phyloP scores from a whole-genome alignment of 2,329 filamentous ascomycete genomes.

The Corinectria fuckeliana region DNA sequence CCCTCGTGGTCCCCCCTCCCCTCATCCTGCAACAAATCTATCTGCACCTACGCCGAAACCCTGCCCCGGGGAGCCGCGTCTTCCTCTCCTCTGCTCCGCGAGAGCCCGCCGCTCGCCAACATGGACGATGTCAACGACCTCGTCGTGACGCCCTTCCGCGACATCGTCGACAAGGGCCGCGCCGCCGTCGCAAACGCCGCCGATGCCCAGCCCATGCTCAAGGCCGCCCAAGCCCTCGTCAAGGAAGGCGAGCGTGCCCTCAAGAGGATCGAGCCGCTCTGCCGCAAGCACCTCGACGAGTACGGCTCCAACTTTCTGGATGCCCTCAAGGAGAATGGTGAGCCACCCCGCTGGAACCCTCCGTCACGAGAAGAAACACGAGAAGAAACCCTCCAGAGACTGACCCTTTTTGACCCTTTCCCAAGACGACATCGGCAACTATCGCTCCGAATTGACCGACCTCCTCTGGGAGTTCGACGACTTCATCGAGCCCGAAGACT shows the following conservation, averaged over 20 bases:
- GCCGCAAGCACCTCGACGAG: constrained; percentile 54
- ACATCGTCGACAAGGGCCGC: constrained; percentile 60
- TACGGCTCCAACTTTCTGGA: constrained; percentile 58
- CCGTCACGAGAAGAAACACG: too few relatives aligned
- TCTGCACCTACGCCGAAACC: neutral
- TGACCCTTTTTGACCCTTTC: constrained; percentile 21
- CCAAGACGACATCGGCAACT: constrained; percentile 57
- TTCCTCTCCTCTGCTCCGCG: neutral
- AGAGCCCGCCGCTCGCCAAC: constrained; percentile 14
- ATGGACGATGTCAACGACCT: constrained; percentile 53
- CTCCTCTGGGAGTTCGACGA: constrained; percentile 65
- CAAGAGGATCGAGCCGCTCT: constrained; percentile 59
- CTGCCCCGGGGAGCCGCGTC: neutral
- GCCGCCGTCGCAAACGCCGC: constrained; percentile 55
- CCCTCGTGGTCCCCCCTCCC: constrained; percentile 5
- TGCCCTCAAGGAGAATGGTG: constrained; percentile 62
- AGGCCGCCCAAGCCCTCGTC: constrained; percentile 54
- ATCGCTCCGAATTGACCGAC: constrained; percentile 55
- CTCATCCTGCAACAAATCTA: too few relatives aligned
- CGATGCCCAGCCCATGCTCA: constrained; percentile 54
- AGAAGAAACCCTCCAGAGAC: neutral
- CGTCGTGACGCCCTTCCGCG: constrained; percentile 57
- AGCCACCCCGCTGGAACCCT: constrained; percentile 32
- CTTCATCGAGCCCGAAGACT: constrained; percentile 55
- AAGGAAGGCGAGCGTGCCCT: constrained; percentile 58